Percentiles rank a stretch among this genome's conserved stretches.
phyloP scores from a whole-genome alignment of 495 filamentous ascomycete species.

The Pseudoneurospora amorphoporcata region DNA sequence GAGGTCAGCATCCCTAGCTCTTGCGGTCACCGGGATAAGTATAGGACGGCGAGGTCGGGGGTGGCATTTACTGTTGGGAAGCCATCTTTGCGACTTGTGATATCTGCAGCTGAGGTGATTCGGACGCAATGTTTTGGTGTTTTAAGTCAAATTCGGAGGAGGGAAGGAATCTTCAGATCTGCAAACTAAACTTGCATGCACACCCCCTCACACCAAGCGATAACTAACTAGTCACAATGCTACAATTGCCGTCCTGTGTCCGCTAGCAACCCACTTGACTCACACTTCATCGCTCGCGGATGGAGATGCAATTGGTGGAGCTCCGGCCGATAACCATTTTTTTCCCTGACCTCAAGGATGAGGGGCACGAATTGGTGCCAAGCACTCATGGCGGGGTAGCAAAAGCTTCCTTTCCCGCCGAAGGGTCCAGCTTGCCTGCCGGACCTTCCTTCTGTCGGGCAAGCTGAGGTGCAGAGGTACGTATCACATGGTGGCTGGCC shows the following conservation, averaged over 20 bases:
- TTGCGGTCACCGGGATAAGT: neutral
- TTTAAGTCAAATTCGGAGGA: neutral
- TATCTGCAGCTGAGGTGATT: conserved; percentile 3
- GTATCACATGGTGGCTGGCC: neutral
- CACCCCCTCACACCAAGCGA: neutral
- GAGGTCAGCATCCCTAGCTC: neutral
- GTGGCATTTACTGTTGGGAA: conserved; percentile 22
- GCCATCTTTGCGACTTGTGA: conserved; percentile 13
- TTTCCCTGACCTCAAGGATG: neutral
- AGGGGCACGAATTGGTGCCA: neutral
- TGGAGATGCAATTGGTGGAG: neutral
- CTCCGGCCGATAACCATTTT: neutral
- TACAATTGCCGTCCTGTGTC: neutral
- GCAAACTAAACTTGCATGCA: neutral
- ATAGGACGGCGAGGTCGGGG: neutral
- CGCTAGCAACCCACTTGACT: neutral
- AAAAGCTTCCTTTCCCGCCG: neutral
- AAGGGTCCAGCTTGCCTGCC: neutral
- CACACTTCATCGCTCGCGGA: neutral
- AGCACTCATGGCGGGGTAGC: neutral
- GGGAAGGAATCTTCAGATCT: neutral
- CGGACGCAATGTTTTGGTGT: conserved; percentile 4
- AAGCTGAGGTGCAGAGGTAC: neutral
- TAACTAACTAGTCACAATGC: neutral
- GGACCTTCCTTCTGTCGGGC: neutral